Conservation (phyloP, 75 land plant species). For the Selaginella tamariscina region DNA sequence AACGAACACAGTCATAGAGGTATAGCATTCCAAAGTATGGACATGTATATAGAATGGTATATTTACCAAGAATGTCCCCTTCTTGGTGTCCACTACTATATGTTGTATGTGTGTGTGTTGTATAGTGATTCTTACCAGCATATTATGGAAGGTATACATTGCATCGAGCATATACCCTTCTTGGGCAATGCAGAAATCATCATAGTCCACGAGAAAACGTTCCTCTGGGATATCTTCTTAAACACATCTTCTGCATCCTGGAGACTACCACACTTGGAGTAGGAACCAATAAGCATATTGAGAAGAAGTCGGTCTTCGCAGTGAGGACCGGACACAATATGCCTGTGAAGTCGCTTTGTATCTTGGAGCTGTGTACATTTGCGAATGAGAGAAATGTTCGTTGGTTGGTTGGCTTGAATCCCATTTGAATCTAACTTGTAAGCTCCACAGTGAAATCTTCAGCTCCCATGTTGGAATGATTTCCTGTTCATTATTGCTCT, state of each 20-base stretch:
- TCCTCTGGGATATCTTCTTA: conserved; percentile 12
- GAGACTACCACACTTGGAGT: conserved; percentile 14
- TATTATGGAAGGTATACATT: conserved; percentile 15
- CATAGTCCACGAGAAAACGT: conserved; percentile 30
- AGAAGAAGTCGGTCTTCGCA: not conserved
- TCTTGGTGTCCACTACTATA: too few species aligned
- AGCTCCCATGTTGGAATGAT: too few species aligned
- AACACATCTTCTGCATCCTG: conserved; percentile 15
- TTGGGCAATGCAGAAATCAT: conserved; percentile 17
- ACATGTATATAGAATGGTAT: too few species aligned
- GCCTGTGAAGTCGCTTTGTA: not conserved
- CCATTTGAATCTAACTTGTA: too few species aligned
- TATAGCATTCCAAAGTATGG: too few species aligned
- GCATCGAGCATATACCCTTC: conserved; percentile 6
- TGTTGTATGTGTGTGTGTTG: too few species aligned
- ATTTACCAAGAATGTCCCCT: too few species aligned
- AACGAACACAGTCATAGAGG: too few species aligned
- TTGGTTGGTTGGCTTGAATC: too few species aligned
- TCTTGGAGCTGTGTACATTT: not conserved
- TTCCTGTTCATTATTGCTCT: too few species aligned
- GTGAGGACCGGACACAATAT: not conserved
- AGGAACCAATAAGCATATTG: not conserved
- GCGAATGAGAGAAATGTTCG: not conserved
- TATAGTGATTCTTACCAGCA: too few species aligned
- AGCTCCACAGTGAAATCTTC: too few species aligned